Conservation (phyloP, 2,329 filamentous ascomycete genomes). For the Colletotrichum navitas region DNA sequence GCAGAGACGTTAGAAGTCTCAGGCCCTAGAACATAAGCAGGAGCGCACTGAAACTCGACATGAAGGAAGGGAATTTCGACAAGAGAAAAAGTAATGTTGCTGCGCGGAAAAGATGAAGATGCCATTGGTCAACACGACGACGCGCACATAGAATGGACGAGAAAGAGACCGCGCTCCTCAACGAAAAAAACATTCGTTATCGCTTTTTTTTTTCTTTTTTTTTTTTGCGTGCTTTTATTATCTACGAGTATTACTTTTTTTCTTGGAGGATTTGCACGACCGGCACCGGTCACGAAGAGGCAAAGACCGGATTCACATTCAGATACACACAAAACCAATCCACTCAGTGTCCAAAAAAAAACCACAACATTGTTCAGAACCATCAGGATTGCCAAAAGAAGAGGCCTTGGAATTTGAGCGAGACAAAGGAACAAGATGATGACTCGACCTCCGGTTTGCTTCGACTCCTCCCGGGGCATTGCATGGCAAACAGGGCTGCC, state of each 20-base stretch:
- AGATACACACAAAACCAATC: constrained; percentile 40
- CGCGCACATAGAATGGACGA: constrained; percentile 29
- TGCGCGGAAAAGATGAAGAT: constrained; percentile 17
- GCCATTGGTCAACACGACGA: constrained; percentile 31
- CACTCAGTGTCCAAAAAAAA: constrained; percentile 32
- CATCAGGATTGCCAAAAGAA: background rate
- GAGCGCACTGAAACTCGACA: background rate
- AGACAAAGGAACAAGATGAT: background rate
- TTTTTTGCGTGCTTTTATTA: constrained; percentile 24
- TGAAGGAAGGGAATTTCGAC: constrained; percentile 12
- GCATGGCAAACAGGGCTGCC: background rate
- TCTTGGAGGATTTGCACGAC: constrained; percentile 23
- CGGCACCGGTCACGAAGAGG: constrained; percentile 6
- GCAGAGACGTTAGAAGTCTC: constrained; percentile 59
- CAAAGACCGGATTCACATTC: constrained; percentile 26
- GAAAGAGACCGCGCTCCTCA: constrained; percentile 17
- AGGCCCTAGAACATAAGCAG: background rate
- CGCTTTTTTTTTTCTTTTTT: background rate
- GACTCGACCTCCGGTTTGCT: background rate
- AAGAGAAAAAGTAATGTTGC: constrained; percentile 18
- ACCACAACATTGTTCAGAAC: constrained; percentile 10
- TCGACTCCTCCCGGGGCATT: background rate
- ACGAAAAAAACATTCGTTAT: constrained; percentile 32
- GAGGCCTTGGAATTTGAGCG: background rate
- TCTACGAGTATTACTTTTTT: constrained; percentile 18